Base-by-base conservation (phyloP, 306 rosid genomes). In the Pueraria montana region DNA sequence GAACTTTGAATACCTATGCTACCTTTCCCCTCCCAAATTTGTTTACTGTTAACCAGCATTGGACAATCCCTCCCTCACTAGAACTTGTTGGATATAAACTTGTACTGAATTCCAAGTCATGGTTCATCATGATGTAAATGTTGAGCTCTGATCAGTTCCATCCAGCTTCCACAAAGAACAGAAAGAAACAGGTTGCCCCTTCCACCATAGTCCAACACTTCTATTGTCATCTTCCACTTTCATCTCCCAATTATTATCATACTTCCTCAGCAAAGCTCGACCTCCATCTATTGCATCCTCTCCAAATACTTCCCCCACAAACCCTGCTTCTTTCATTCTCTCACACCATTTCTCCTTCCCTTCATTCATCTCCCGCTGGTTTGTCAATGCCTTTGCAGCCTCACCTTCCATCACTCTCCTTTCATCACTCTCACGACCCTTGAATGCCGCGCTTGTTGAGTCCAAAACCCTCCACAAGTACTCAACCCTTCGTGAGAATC, bases 351-450 rank as follows among this genome's bases (percentile, higher is more conserved):
- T 91, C 63, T 90, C 98, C 80, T 84, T 91, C 73, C 88, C 90
- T 79, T 92, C 98, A 62, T 93, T 92, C 98, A 91, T 93, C 87
- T 89, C 96, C 0, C 92, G 71, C 40, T 61, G 66, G 80, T 87
- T 89, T 4, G 84, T 89, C 92, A 95, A 56, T 9, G 87, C 95
- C 77, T 87, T 93, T 3, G 98, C 95, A 0, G 98, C 98, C 85
- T 95, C 98, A 3, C 94, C 97, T 83, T 95, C 98, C 97, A 95
- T 93, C 89, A 95, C 61, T 20, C 89, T 89, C 85, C 98, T 89
- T 63, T 93, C 97, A 1, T 90, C 92, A 11, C 92, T 91, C 82
- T 93, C 98, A 1, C 93, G 83, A 0, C 94, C 92, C 83, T 93
- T 93, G 89, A 93, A 95, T 0, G 98, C 96, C 0, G 84, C 48